A percentile compares a stretch with the other conserved stretches of the same genome.
Conservation (phyloP, 805 yeast genomes). For the Groenewaldozyma tartarivorans region DNA sequence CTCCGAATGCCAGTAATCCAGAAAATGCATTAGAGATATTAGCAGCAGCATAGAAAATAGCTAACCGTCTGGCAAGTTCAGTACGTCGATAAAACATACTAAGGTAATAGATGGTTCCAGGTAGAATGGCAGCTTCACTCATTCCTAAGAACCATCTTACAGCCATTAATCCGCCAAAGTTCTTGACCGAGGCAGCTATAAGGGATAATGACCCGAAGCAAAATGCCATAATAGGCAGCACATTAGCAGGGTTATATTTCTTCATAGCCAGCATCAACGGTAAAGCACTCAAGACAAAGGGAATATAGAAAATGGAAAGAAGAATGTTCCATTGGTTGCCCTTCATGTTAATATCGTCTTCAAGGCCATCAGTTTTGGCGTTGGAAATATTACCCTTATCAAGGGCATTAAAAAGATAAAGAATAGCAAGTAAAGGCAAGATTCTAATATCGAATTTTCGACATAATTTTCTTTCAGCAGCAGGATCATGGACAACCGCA, state of each 20-base stretch:
- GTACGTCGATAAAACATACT: conserved; percentile 39
- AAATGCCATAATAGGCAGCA: conserved; percentile 37
- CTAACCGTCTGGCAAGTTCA: conserved; percentile 40
- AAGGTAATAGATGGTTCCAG: conserved; percentile 38
- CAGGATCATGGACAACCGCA: conserved; percentile 15
- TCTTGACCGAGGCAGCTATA: conserved; percentile 31
- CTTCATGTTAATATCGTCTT: conserved; percentile 31
- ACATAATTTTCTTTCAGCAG: conserved; percentile 20
- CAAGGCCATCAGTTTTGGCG: conserved; percentile 41
- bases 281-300: conserved; percentile 37
- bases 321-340: conserved; percentile 38
- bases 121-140: conserved; percentile 44
- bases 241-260: conserved; percentile 35
- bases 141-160: conserved; percentile 43
- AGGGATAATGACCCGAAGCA: conserved; percentile 36
- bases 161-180: conserved; percentile 37
- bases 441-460: conserved; percentile 36
- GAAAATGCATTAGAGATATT: conserved; percentile 50
- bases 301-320: conserved; percentile 37
- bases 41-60: conserved; percentile 43
- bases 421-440: conserved; percentile 36
- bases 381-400: conserved; percentile 43
- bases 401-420: conserved; percentile 40
- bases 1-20: conserved; percentile 45
- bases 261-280: conserved; percentile 33